Conservation (phyloP, 139 green algal genomes). For the Chlorokybus atmophyticus region DNA sequence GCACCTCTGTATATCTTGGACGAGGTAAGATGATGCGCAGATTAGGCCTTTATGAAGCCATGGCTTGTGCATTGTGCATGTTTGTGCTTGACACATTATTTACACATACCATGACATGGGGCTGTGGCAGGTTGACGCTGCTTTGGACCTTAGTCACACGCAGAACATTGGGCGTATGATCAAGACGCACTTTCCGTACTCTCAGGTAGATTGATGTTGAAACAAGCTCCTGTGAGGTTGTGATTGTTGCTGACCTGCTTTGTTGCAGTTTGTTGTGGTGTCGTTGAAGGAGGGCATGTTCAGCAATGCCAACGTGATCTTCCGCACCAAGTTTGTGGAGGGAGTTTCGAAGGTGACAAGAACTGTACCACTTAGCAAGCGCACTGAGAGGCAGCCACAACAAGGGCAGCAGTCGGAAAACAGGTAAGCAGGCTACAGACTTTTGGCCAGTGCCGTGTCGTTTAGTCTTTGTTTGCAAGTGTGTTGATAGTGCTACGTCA, state of each 20-base stretch:
- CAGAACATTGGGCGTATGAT: slow-evolving; percentile 98
- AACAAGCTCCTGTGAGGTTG: no score
- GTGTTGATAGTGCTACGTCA: no score
- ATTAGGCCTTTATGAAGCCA: no score
- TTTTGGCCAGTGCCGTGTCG: no score
- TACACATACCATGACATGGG: no score
- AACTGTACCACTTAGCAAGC: slow-evolving; percentile 31
- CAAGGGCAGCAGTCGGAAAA: no score
- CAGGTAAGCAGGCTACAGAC: no score
- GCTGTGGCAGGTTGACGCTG: slow-evolving; percentile 62
- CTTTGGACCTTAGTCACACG: slow-evolving; percentile 95
- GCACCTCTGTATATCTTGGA: slow-evolving; percentile 99
- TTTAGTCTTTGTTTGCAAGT: no score
- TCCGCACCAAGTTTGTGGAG: slow-evolving; percentile 95
- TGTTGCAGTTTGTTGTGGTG: slow-evolving; percentile 57
- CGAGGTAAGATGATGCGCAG: slow-evolving; percentile 75
- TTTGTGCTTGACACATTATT: no score
- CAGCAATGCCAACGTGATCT: slow-evolving; percentile 98
- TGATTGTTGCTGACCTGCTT: no score
- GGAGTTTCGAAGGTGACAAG: slow-evolving; percentile 79
- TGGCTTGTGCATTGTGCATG: no score
- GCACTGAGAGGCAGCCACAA: background rate
- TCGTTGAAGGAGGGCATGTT: slow-evolving; percentile 99
- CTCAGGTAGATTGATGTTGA: slow-evolving; percentile 23
- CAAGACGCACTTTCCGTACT: slow-evolving; percentile 88